Conservation (phyloP, 2,329 filamentous ascomycete species). For the Beauveria sp. region DNA sequence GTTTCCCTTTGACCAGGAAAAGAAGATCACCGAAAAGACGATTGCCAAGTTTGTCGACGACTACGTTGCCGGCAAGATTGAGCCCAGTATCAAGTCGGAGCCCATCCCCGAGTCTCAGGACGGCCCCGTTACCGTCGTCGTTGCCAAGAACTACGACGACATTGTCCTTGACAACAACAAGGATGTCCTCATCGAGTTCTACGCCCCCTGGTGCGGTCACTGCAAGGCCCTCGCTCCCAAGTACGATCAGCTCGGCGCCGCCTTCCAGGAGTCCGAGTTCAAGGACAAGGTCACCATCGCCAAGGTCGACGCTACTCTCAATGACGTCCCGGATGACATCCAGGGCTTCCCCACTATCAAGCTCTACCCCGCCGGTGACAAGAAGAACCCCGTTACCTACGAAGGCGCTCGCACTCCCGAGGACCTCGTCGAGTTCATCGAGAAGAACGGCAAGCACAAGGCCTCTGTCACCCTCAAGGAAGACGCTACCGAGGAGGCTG, state of each 20-base stretch:
- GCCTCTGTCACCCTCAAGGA: conserved; percentile 54
- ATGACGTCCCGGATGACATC: conserved; percentile 96
- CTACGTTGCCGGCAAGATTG: conserved; percentile 77
- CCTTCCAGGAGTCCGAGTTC: conserved; percentile 71
- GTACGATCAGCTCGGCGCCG: conserved; percentile 82
- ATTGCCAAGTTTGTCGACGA: conserved; percentile 80
- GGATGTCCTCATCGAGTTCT: conserved; percentile 97
- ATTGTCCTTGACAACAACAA: conserved; percentile 89
- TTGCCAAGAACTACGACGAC: conserved; percentile 89
- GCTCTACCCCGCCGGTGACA: conserved; percentile 85
- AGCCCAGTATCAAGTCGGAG: conserved; percentile 98
- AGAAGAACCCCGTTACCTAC: conserved; percentile 81
- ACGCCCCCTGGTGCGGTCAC: conserved; percentile 98
- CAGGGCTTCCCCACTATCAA: conserved; percentile 99
- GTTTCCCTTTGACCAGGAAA: conserved; percentile 84
- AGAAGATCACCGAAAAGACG: conserved; percentile 62
- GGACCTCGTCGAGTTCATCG: conserved; percentile 85
- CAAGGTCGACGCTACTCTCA: conserved; percentile 93
- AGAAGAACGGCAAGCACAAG: conserved; percentile 89
- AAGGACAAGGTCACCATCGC: conserved; percentile 83
- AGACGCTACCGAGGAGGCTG: conserved; percentile 48
- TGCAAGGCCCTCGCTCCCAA: conserved; percentile 97
- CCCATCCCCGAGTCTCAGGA: conserved; percentile 91
- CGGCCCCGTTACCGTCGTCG: conserved; percentile 76
- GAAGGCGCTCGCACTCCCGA: conserved; percentile 79